A percentile compares a stretch with the other conserved stretches of the same genome.
Conservation (phyloP, 2,329 filamentous ascomycete genomes). For the Mycosphaerella sp. region DNA sequence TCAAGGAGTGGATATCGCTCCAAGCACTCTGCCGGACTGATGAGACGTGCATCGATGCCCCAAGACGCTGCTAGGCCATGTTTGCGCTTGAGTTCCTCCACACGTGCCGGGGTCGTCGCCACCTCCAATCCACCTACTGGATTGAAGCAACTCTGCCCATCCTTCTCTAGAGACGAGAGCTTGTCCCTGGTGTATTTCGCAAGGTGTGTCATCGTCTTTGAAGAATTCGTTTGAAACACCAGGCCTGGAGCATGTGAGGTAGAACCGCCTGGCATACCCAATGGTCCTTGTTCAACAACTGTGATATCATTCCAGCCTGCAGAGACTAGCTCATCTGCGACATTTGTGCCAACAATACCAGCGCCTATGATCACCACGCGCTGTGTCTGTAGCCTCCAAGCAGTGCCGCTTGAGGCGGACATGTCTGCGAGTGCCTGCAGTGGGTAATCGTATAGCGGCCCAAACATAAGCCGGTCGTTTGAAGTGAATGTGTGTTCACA, state of each 20-base stretch:
- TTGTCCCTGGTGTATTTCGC: constrained; percentile 59
- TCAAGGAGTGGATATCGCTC: constrained; percentile 51
- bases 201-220: constrained; percentile 52
- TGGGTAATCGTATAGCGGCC: constrained; percentile 5
- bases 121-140: constrained; percentile 58
- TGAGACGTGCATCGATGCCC: constrained; percentile 51
- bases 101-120: constrained; percentile 52
- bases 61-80: constrained; percentile 56
- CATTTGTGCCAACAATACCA: constrained; percentile 58
- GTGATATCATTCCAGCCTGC: constrained; percentile 59
- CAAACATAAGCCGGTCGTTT: constrained; percentile 1
- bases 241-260: constrained; percentile 60
- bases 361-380: constrained; percentile 55
- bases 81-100: constrained; percentile 58
- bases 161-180: constrained; percentile 47
- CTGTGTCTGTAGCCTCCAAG: constrained; percentile 32
- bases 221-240: constrained; percentile 57
- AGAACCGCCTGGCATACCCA: constrained; percentile 57
- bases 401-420: not conserved
- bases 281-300: constrained; percentile 57
- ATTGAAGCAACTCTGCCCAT: constrained; percentile 52
- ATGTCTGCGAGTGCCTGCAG: constrained; percentile 1
- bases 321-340: constrained; percentile 57
- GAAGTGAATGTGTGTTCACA: not conserved
- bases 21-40: constrained; percentile 49